Base-by-base conservation (phyloP, 805 yeast genomes). In the Starmerella vaccinii region DNA sequence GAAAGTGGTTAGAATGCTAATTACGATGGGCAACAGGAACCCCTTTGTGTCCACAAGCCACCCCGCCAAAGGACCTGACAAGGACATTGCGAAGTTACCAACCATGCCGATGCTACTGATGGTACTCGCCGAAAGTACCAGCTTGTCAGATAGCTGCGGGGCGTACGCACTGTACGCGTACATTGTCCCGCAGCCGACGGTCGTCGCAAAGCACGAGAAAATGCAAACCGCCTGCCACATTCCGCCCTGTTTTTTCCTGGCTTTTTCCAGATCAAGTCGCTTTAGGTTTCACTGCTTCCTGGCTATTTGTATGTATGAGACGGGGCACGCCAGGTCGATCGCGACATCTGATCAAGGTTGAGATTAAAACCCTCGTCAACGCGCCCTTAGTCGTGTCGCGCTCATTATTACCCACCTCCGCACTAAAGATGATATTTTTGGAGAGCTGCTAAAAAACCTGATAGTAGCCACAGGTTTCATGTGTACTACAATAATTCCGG, bases 101-200 rank as follows among this genome's bases (percentile, higher is more conserved):
- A 75, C 63, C 60, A 82, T 74, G 2, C 87, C 89, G 3, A 84
- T 73, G 26, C 72, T 61, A 4, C 88, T 78, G 4, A 84, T 71
- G 48, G 81, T 75, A 0, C 84, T 72, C 2, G 84, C 86, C 1
- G 77, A 62, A 57, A 84, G 77, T 19, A 67, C 66, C 48, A 84
- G 71, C 47, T 71, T 71, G 26, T 64, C 65, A 1, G 88, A 84
- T 49, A 83, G 71, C 62, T 84, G 92, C 0, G 94, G 90, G 34
- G 87, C 81, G 63, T 78, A 84, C 0, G 86, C 84, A 8, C 85
- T 79, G 65, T 80, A 84, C 42, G 84, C 68, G 65, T 84, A 84
- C 59, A 82, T 68, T 1, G 92, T 84, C 1, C 94, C 94, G 44
- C 64, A 60, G 29, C 59, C 63, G 43, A 61, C 51, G 4, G 64